phyloP scores from a whole-genome alignment of 352 stramenopile genomes.

The Phytophthora vignae region DNA sequence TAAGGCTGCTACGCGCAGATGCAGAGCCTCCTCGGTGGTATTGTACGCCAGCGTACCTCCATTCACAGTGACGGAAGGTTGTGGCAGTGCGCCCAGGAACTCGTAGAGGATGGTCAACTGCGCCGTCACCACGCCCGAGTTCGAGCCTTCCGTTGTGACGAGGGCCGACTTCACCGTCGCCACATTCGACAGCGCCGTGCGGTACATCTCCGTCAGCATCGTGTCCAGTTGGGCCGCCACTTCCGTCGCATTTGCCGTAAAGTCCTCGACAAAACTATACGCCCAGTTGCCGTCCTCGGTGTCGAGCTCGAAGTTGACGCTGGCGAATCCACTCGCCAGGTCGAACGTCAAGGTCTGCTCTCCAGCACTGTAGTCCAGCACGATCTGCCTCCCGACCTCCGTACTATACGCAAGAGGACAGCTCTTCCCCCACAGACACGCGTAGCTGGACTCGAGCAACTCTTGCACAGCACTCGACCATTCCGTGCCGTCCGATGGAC shows the following conservation, averaged over 20 bases:
- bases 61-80: constrained; percentile 13
- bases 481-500: constrained; percentile 24
- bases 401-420: constrained; percentile 20
- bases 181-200: constrained; percentile 15
- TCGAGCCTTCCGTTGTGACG: constrained; percentile 1
- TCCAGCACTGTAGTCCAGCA: constrained; percentile 16
- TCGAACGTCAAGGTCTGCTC: constrained; percentile 23
- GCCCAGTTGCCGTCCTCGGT: constrained; percentile 8
- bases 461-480: constrained; percentile 21
- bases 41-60: not conserved
- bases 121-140: constrained; percentile 5
- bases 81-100: constrained; percentile 14
- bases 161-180: constrained; percentile 21
- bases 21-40: constrained; percentile 3
- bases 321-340: constrained; percentile 8
- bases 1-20: not conserved
- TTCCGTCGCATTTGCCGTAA: not conserved
- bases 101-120: constrained; percentile 22
- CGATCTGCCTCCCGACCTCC: not conserved
- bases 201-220: constrained; percentile 28
- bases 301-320: constrained; percentile 23
- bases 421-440: constrained; percentile 20
- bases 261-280: constrained; percentile 22
- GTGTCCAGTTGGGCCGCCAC: constrained; percentile 17
- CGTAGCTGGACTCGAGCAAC: constrained; percentile 17